Conservation (phyloP, 371 early-diverging fungal species). For the Sporodiniella umbellata region DNA sequence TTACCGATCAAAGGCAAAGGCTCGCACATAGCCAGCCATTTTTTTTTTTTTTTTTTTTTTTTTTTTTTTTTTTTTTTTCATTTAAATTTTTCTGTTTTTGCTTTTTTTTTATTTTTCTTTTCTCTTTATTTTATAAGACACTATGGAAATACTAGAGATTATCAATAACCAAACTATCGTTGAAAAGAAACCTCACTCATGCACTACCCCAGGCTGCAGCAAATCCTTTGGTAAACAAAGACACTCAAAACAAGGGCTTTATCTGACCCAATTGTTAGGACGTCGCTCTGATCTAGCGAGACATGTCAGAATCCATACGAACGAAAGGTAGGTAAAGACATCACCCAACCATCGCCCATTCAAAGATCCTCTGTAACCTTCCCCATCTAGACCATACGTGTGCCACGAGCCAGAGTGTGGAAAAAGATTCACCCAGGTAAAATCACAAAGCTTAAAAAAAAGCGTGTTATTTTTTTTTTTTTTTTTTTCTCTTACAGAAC, state of each 20-base stretch:
- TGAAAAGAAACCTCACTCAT: constrained; percentile 43
- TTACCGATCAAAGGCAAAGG: not conserved
- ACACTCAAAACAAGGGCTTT: not conserved
- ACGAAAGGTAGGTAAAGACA: constrained; percentile 35
- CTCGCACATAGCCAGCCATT: not conserved
- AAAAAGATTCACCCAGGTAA: constrained; percentile 65
- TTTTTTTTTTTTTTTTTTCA: not conserved
- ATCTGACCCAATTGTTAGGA: not conserved
- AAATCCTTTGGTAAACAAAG: constrained; percentile 55
- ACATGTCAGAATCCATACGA: constrained; percentile 70
- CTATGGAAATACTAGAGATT: constrained; percentile 56
- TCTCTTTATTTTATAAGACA: not conserved
- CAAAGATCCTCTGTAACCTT: not conserved
- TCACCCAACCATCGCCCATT: not conserved
- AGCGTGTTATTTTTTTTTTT: not conserved
- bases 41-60: not conserved
- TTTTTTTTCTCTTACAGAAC: not conserved
- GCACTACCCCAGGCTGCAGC: constrained; percentile 51
- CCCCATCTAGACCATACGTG: constrained; percentile 46
- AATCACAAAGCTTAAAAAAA: no score
- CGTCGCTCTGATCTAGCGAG: constrained; percentile 64
- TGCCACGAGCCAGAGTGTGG: constrained; percentile 56
- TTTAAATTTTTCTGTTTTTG: not conserved
- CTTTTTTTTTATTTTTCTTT: not conserved
- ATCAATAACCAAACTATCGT: constrained; percentile 43